These are phyloP conservation scores for Amoeboradix gromovi DNA, from an alignment of 371 early-diverging fungal genomes.

Conservation along the genomic window DNA sequence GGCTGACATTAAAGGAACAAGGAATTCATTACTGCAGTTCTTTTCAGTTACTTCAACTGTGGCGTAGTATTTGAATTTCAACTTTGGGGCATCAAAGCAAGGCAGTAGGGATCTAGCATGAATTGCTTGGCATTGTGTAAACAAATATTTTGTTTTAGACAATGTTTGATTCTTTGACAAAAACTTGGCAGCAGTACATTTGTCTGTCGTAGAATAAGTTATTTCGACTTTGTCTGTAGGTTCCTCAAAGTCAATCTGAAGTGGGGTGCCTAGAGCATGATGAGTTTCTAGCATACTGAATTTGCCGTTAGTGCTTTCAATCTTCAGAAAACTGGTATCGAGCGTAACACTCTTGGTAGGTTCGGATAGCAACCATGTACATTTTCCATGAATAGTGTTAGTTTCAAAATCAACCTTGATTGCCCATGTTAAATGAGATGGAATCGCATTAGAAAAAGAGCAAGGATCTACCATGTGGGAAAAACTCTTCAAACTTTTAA, in stretches of 20 bases:
- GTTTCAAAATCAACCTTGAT: neutral
- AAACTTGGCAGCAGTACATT: constrained; percentile 64
- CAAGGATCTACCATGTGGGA: neutral
- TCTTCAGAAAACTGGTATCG: neutral
- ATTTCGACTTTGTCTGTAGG: neutral
- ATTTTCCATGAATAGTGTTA: neutral
- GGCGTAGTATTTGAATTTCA: constrained; percentile 69
- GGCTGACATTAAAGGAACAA: constrained; percentile 23
- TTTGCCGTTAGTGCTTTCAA: neutral
- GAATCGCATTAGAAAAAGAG: neutral
- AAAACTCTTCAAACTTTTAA: no score
- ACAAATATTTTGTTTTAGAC: constrained; percentile 25
- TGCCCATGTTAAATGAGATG: neutral
- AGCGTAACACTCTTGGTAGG: no score
- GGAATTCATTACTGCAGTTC: no score
- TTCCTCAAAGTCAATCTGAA: neutral
- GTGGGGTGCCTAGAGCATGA: neutral
- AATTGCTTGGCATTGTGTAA: constrained; percentile 82
- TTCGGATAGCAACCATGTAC: no score
- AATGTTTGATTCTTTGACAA: constrained; percentile 37
- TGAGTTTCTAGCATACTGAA: neutral
- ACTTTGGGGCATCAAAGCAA: constrained; percentile 68
- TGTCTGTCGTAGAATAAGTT: constrained; percentile 4
- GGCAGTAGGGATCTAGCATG: constrained; percentile 75
- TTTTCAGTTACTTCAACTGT: constrained; percentile 40